Conservation (phyloP, 192 early-diverging fungal species). For the Podila verticillata region DNA sequence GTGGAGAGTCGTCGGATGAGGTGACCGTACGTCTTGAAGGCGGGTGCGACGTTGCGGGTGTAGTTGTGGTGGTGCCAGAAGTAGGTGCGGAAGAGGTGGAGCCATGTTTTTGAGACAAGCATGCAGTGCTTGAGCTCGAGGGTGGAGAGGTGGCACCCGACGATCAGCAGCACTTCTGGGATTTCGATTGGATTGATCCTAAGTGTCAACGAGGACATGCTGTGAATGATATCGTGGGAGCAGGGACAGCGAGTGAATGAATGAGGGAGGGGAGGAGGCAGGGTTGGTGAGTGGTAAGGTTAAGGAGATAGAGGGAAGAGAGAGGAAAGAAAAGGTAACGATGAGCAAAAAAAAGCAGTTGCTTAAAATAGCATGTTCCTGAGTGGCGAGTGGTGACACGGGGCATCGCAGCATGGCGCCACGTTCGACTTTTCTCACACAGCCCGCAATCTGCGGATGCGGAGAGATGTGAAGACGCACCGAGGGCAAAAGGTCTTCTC, state of each 20-base stretch:
- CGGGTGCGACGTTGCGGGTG: conserved; percentile 1
- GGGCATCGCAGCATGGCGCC: too few relatives aligned
- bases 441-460: too few relatives aligned
- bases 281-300: neutral
- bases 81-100: conserved; percentile 15
- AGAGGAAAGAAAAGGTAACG: neutral
- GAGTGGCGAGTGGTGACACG: too few relatives aligned
- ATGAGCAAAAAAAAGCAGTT: too few relatives aligned
- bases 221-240: conserved; percentile 2
- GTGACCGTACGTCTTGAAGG: conserved; percentile 18
- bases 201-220: conserved; percentile 6
- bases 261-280: neutral
- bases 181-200: conserved; percentile 28
- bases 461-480: too few relatives aligned
- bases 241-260: neutral
- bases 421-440: too few relatives aligned
- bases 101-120: conserved; percentile 29
- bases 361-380: too few relatives aligned
- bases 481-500: too few relatives aligned
- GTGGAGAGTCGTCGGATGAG: conserved; percentile 6
- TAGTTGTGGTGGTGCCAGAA: conserved; percentile 24
- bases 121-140: conserved; percentile 26
- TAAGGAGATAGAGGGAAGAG: too few relatives aligned
- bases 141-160: conserved; percentile 18
- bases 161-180: conserved; percentile 16